These are phyloP conservation scores for Amorphotheca resinae DNA, from an alignment of 495 filamentous ascomycete genomes.

Conservation along the genomic window DNA sequence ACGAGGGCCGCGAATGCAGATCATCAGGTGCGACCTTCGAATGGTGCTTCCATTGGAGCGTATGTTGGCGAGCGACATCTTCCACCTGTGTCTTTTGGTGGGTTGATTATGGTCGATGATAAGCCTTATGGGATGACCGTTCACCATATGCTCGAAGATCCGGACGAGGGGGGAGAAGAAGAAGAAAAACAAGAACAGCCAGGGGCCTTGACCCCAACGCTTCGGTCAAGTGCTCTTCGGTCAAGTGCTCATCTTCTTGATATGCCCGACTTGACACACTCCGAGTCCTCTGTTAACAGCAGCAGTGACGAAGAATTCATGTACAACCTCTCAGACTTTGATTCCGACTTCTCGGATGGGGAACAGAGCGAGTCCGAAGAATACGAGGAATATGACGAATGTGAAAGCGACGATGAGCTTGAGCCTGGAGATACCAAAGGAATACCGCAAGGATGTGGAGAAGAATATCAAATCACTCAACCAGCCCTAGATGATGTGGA, in stretches of 20 bases:
- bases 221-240: too few species aligned
- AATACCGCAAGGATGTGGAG: constrained; percentile 59
- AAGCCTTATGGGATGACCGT: constrained; percentile 85
- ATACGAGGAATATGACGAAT: constrained; percentile 5
- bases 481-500: constrained; percentile 78
- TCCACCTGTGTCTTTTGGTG: constrained; percentile 82
- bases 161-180: constrained; percentile 45
- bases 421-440: constrained; percentile 80
- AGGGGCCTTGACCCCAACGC: too few species aligned
- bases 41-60: constrained; percentile 87
- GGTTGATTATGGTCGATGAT: constrained; percentile 71
- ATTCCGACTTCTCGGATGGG: constrained; percentile 7
- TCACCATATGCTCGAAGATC: constrained; percentile 86
- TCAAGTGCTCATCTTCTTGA: constrained; percentile 21
- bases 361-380: background rate
- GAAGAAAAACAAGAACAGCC: constrained; percentile 23
- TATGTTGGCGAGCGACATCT: constrained; percentile 73
- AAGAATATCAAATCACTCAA: constrained; percentile 65
- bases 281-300: constrained; percentile 16
- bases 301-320: constrained; percentile 20
- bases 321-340: constrained; percentile 19
- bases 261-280: constrained; percentile 17
- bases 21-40: constrained; percentile 64
- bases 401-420: constrained; percentile 3
- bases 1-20: constrained; percentile 39